Percentiles rank a stretch among this genome's conserved stretches.
phyloP scores from a whole-genome alignment of 176 grass and related monocot genomes.

The Rhynchospora tenuis region DNA sequence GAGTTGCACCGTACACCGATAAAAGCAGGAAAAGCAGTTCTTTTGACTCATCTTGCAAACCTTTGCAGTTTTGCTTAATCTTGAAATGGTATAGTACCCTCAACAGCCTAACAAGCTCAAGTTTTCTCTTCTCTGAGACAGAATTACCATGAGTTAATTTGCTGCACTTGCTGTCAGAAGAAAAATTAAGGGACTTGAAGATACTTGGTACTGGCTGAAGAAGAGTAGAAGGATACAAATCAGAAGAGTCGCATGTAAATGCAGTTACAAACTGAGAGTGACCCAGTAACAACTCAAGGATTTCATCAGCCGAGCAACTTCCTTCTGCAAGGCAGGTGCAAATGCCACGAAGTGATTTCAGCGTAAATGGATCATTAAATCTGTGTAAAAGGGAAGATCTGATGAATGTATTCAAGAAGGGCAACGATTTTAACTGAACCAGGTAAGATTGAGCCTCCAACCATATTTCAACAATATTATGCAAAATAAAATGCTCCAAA shows the following conservation, averaged over 20 bases:
- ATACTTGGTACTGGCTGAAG: slow-evolving; percentile 74
- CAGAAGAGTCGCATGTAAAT: slow-evolving; percentile 40
- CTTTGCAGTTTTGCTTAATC: slow-evolving; percentile 42
- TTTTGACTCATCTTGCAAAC: slow-evolving; percentile 45
- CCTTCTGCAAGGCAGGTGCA: slow-evolving; percentile 62
- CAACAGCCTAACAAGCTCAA: slow-evolving; percentile 81
- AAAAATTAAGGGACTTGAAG: slow-evolving; percentile 57
- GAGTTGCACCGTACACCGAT: slow-evolving; percentile 79
- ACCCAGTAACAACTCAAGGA: slow-evolving; percentile 81
- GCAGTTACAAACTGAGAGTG: slow-evolving; percentile 79
- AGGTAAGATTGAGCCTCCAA: slow-evolving; percentile 46
- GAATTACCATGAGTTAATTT: slow-evolving; percentile 18
- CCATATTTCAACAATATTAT: slow-evolving; percentile 68
- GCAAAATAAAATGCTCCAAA: slow-evolving; percentile 79
- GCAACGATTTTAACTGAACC: slow-evolving; percentile 48
- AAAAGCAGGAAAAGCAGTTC: slow-evolving; percentile 75
- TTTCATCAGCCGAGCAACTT: slow-evolving; percentile 56
- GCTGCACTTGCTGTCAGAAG: slow-evolving; percentile 22
- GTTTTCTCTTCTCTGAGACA: slow-evolving; percentile 43
- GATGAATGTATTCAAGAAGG: slow-evolving; percentile 66
- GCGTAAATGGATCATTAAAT: slow-evolving; percentile 67
- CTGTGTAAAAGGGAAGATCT: slow-evolving; percentile 83
- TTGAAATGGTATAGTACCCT: slow-evolving; percentile 83
- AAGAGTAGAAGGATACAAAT: slow-evolving; percentile 43
- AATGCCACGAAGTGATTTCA: slow-evolving; percentile 83